A percentile compares a stretch with the other conserved stretches of the same genome.
These are phyloP conservation scores for Phaeoacremonium minimum DNA, from an alignment of 2,329 filamentous ascomycete genomes.

Conservation along the genomic window DNA sequence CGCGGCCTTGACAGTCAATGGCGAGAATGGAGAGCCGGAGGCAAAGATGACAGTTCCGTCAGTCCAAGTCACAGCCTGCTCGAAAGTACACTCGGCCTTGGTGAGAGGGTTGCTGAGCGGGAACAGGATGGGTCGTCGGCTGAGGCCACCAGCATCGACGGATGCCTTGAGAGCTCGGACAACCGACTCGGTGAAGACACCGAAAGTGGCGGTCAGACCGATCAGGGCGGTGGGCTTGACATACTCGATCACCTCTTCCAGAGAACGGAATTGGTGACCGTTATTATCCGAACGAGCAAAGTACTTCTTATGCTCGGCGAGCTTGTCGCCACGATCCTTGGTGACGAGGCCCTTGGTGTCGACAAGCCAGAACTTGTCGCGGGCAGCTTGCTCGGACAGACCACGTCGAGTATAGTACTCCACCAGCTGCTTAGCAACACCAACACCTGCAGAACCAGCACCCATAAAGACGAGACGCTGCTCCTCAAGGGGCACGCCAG, in stretches of 20 bases:
- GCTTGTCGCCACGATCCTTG: constrained; percentile 83
- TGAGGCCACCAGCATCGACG: constrained; percentile 59
- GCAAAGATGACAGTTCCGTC: constrained; percentile 91
- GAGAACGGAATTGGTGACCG: constrained; percentile 67
- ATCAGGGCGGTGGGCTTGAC: constrained; percentile 93
- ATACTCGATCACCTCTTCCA: constrained; percentile 89
- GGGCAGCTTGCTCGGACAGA: constrained; percentile 80
- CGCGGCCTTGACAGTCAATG: constrained; percentile 59
- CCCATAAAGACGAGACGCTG: constrained; percentile 96
- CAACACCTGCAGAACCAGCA: constrained; percentile 90
- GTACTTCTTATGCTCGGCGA: constrained; percentile 84
- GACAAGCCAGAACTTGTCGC: constrained; percentile 92
- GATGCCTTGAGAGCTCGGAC: constrained; percentile 66
- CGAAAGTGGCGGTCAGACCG: constrained; percentile 89
- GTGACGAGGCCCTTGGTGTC: constrained; percentile 97
- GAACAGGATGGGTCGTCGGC: constrained; percentile 86
- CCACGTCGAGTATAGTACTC: constrained; percentile 95
- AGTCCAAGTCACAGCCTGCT: constrained; percentile 87
- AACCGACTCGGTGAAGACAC: constrained; percentile 86
- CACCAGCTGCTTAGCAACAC: constrained; percentile 95
- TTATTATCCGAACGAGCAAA: constrained; percentile 63
- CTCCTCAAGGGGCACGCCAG: constrained; percentile 78
- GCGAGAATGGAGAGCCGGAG: constrained; percentile 86
- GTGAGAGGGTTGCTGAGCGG: constrained; percentile 92
- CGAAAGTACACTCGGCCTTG: constrained; percentile 97